A percentile compares a stretch with the other conserved stretches of the same genome.
Evolutionary conservation across 352 stramenopile genomes (phyloP).

Genomic region (Globisporangium acanthophoron): DNA sequence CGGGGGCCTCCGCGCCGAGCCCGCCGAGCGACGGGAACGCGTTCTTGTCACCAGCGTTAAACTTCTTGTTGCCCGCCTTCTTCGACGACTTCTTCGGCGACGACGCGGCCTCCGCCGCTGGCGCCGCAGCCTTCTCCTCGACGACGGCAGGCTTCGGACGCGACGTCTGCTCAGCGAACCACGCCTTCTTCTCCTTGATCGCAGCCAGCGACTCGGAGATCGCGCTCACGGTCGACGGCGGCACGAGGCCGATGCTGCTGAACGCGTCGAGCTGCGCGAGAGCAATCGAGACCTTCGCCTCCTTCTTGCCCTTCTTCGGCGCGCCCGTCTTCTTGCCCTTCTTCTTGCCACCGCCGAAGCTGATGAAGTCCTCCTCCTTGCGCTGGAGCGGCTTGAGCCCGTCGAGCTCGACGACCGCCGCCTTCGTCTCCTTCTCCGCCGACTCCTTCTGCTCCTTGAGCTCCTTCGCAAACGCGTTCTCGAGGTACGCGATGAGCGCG

Average conservation of each 20-base stretch:
- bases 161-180: conserved; percentile 69
- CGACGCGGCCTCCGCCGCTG: conserved; percentile 28
- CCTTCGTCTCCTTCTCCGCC: conserved; percentile 31
- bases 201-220: conserved; percentile 87
- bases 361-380: conserved; percentile 85
- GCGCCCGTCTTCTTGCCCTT: conserved; percentile 47
- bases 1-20: conserved; percentile 27
- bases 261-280: conserved; percentile 88
- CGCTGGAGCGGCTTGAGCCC: conserved; percentile 89
- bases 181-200: conserved; percentile 95
- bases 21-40: conserved; percentile 79
- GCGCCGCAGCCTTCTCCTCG: conserved; percentile 24
- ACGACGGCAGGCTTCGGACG: conserved; percentile 20
- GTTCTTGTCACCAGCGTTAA: conserved; percentile 70
- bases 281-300: conserved; percentile 69
- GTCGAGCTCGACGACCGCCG: conserved; percentile 77
- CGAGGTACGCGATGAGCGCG: conserved; percentile 90
- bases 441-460: conserved; percentile 41
- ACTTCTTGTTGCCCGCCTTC: conserved; percentile 78
- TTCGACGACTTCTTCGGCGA: conserved; percentile 53
- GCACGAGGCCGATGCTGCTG: conserved; percentile 87
- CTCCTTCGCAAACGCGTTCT: conserved; percentile 89
- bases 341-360: conserved; percentile 63
- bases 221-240: conserved; percentile 79
- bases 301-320: conserved; percentile 76